Percentiles rank a stretch among this genome's conserved stretches.
phyloP scores from a whole-genome alignment of 441 rosid species.

The Jatropha podagrica region DNA sequence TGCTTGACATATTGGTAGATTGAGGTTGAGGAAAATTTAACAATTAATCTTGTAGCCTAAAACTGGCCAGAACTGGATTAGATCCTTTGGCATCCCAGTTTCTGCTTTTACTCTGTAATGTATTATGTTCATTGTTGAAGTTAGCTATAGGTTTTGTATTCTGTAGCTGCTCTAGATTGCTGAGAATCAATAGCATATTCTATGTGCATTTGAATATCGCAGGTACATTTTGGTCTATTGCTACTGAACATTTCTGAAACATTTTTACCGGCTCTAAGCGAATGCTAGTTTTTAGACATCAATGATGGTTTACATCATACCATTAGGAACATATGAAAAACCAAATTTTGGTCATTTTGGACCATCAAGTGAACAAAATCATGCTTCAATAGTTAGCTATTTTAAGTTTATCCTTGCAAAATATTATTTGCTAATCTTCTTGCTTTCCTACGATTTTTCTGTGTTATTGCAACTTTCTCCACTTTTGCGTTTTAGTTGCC shows the following conservation, averaged over 20 bases:
- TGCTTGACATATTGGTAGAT: constrained; percentile 5
- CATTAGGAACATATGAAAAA: background rate
- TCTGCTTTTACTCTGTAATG: background rate
- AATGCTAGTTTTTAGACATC: constrained; percentile 1
- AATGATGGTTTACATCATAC: background rate
- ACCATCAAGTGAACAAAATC: background rate
- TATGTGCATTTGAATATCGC: background rate
- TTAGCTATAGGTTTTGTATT: background rate
- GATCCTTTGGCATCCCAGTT: background rate
- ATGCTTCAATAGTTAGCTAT: background rate
- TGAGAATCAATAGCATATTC: background rate
- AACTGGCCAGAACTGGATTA: background rate
- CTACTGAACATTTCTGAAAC: background rate
- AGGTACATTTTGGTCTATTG: background rate
- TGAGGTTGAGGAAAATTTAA: background rate
- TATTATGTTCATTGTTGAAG: background rate
- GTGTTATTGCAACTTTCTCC: background rate
- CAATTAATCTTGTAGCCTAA: background rate
- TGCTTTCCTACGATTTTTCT: background rate
- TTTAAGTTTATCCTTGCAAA: background rate
- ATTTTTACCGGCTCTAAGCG: background rate
- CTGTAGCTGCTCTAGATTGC: background rate
- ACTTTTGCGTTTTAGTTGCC: too few species aligned
- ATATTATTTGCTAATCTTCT: background rate
- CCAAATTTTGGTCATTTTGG: background rate